Conservation (phyloP, 345 rosid genomes). For the Lepidium africanum region DNA sequence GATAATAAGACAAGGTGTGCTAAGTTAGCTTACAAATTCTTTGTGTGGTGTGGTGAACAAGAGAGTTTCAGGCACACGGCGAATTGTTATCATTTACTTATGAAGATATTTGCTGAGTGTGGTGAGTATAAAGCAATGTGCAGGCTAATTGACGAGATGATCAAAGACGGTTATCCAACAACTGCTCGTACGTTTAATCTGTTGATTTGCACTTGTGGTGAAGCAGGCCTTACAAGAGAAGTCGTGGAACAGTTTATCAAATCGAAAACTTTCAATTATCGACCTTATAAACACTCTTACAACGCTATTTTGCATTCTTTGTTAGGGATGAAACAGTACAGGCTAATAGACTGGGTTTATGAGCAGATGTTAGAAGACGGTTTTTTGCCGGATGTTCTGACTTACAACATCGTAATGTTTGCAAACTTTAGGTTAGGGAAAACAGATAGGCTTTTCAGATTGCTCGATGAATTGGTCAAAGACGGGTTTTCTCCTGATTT, state of each 20-base stretch:
- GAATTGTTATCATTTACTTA: constrained; percentile 55
- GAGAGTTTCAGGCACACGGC: constrained; percentile 51
- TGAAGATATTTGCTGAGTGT: constrained; percentile 75
- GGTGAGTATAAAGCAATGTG: constrained; percentile 87
- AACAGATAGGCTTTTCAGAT: constrained; percentile 45
- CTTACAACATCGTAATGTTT: constrained; percentile 65
- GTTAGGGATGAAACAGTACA: constrained; percentile 49
- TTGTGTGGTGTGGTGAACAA: constrained; percentile 61
- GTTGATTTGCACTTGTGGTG: constrained; percentile 69
- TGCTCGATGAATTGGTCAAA: constrained; percentile 73
- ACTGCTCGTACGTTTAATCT: constrained; percentile 79
- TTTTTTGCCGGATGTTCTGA: constrained; percentile 51
- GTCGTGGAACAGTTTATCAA: constrained; percentile 76
- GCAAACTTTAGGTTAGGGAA: constrained; percentile 76
- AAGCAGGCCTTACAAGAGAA: constrained; percentile 59
- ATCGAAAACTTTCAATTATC: constrained; percentile 62
- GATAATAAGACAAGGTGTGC: constrained; percentile 59
- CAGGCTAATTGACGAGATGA: constrained; percentile 83
- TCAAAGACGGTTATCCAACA: constrained; percentile 57
- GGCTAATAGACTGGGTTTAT: constrained; percentile 84
- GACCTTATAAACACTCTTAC: constrained; percentile 76
- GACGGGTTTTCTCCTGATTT: constrained; percentile 62
- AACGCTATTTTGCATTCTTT: constrained; percentile 66
- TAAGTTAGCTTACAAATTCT: constrained; percentile 70
- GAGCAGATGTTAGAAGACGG: constrained; percentile 65